Evolutionary conservation across 2,329 filamentous ascomycete genomes (phyloP).

Genomic region (Tolypocladium ovalisporum): DNA sequence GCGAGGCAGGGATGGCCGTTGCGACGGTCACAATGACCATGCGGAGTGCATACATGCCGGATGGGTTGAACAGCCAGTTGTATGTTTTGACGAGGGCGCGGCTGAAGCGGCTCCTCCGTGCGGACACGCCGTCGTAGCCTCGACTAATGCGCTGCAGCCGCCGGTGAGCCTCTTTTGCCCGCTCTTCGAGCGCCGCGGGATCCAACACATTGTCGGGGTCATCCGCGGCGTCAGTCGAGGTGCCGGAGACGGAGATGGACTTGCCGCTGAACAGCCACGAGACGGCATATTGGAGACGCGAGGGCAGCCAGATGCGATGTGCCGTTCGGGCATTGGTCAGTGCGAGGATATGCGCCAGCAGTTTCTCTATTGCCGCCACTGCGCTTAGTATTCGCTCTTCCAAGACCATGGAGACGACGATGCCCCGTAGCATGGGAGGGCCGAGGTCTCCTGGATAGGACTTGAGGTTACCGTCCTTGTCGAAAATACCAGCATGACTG

Average conservation of each 20-base stretch:
- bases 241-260: conserved; percentile 9
- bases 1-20: conserved; percentile 26
- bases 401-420: conserved; percentile 35
- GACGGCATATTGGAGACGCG: conserved; percentile 24
- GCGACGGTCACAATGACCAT: conserved; percentile 36
- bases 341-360: conserved; percentile 24
- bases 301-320: conserved; percentile 30
- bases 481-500: conserved; percentile 28
- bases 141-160: conserved; percentile 23
- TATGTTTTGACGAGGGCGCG: conserved; percentile 17
- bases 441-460: conserved; percentile 8
- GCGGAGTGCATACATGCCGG: conserved; percentile 34
- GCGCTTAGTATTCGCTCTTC: conserved; percentile 28
- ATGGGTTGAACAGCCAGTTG: conserved; percentile 29
- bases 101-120: conserved; percentile 9
- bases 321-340: conserved; percentile 23
- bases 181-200: conserved; percentile 15
- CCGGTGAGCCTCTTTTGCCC: conserved; percentile 22
- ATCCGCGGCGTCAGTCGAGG: conserved; percentile 5
- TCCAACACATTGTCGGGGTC: conserved; percentile 13
- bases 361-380: conserved; percentile 15
- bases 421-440: conserved; percentile 20
- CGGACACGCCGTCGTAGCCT: conserved; percentile 6
- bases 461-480: conserved; percentile 26
- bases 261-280: conserved; percentile 23